phyloP scores from a whole-genome alignment of 768 basidiomycete species.

The Hemileccinum rubropunctum region DNA sequence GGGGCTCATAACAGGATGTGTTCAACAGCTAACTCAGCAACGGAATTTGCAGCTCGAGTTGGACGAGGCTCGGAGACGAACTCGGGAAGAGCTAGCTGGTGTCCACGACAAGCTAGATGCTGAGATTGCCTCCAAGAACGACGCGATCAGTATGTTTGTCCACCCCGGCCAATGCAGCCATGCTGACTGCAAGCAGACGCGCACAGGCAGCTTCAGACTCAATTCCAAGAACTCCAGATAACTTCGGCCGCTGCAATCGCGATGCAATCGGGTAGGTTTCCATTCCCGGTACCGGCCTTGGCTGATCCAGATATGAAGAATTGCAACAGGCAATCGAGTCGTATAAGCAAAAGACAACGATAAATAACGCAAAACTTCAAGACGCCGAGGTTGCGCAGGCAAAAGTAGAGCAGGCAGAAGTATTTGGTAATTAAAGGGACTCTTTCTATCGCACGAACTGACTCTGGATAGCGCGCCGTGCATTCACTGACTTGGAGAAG shows the following conservation, averaged over 20 bases:
- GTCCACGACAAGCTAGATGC: conserved; percentile 56
- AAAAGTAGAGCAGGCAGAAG: conserved; percentile 62
- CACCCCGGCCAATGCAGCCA: neutral
- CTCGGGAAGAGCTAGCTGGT: conserved; percentile 57
- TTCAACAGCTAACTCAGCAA: conserved; percentile 59
- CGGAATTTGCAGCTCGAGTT: conserved; percentile 61
- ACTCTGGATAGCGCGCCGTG: conserved; percentile 49
- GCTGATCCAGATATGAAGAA: conserved; percentile 37
- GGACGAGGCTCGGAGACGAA: conserved; percentile 59
- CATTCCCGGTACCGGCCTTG: neutral
- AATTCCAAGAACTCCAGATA: conserved; percentile 63
- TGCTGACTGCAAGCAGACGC: conserved; percentile 39
- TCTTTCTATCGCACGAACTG: conserved; percentile 4
- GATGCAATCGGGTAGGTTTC: conserved; percentile 50
- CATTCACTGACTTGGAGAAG: conserved; percentile 62
- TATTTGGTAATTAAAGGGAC: conserved; percentile 43
- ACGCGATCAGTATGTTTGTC: conserved; percentile 50
- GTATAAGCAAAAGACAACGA: conserved; percentile 61
- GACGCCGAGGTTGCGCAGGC: conserved; percentile 66
- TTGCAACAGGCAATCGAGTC: conserved; percentile 61
- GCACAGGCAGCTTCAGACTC: conserved; percentile 56
- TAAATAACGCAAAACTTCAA: conserved; percentile 59
- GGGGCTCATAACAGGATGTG: neutral
- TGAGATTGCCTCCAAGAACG: conserved; percentile 51
- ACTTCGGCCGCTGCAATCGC: conserved; percentile 56